A percentile compares a stretch with the other conserved stretches of the same genome.
These are phyloP conservation scores for Ottelia alismoides DNA, from an alignment of 106 monocot genomes.

Conservation along the genomic window DNA sequence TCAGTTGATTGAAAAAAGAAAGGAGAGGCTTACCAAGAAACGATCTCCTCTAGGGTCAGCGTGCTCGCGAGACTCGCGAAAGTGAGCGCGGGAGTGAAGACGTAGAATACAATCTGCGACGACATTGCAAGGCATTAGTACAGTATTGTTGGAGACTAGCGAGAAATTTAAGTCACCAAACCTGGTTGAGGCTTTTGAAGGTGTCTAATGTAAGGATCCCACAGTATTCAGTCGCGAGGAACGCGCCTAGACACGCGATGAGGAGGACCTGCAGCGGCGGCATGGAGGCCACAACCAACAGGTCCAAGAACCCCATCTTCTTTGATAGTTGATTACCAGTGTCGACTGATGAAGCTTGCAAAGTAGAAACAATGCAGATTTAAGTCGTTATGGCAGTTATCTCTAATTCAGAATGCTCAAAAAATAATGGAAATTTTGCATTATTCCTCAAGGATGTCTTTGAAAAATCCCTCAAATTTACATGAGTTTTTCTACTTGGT, in stretches of 20 bases:
- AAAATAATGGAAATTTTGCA: no score
- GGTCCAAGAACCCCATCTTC: slow-evolving; percentile 1
- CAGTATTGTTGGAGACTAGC: background rate
- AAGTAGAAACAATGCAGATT: no score
- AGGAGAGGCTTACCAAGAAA: slow-evolving; percentile 60
- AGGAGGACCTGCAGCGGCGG: background rate
- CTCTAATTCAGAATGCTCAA: no score
- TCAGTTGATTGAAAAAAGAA: background rate
- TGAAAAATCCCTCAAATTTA: no score
- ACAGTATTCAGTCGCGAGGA: background rate
- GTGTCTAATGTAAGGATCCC: background rate
- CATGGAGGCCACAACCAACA: background rate
- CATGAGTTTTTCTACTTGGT: no score
- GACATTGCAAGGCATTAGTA: background rate
- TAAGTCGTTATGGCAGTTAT: no score
- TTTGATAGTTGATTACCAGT: no score
- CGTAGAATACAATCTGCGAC: slow-evolving; percentile 31
- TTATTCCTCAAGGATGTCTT: no score
- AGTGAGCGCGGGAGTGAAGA: slow-evolving; percentile 41
- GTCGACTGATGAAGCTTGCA: no score
- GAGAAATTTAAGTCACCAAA: background rate
- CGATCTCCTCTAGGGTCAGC: slow-evolving; percentile 37
- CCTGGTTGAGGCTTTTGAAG: background rate
- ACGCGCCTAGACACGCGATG: background rate
- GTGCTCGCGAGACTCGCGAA: slow-evolving; percentile 38